Evolutionary conservation across 306 rosid species (phyloP).

Genomic region (Crotalaria pallida): DNA sequence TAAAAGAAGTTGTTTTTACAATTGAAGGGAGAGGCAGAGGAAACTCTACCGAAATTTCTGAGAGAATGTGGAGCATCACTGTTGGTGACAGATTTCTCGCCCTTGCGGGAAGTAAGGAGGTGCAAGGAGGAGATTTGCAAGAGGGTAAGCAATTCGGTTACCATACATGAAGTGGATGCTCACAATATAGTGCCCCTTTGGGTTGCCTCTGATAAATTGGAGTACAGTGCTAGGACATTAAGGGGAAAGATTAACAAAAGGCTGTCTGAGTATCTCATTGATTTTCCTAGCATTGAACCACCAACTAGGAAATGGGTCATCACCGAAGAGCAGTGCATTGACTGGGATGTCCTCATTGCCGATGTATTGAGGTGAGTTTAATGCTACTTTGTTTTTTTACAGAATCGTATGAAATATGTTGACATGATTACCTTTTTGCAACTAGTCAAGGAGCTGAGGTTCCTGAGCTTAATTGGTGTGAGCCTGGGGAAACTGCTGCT

Average conservation of each 20-base stretch:
- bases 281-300: conserved; percentile 56
- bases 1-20: neutral
- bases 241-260: conserved; percentile 75
- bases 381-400: neutral
- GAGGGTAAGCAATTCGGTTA: conserved; percentile 53
- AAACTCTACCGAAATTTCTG: conserved; percentile 63
- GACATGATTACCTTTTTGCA: conserved; percentile 6
- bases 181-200: conserved; percentile 87
- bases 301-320: conserved; percentile 55
- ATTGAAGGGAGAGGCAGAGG: conserved; percentile 81
- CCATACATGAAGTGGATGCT: conserved; percentile 83
- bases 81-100: conserved; percentile 84
- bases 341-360: conserved; percentile 66
- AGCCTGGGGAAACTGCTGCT: conserved; percentile 79
- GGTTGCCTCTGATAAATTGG: conserved; percentile 87
- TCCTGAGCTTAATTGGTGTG: conserved; percentile 88
- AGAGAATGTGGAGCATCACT: conserved; percentile 80
- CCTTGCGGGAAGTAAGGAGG: conserved; percentile 55
- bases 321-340: conserved; percentile 20
- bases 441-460: conserved; percentile 79
- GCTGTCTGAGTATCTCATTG: conserved; percentile 71
- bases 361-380: conserved; percentile 72
- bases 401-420: neutral
- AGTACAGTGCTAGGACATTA: conserved; percentile 76
- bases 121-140: conserved; percentile 74